These are phyloP conservation scores for Rhododendron mucronatum DNA, from an alignment of 148 eudicot genomes.

Conservation along the genomic window DNA sequence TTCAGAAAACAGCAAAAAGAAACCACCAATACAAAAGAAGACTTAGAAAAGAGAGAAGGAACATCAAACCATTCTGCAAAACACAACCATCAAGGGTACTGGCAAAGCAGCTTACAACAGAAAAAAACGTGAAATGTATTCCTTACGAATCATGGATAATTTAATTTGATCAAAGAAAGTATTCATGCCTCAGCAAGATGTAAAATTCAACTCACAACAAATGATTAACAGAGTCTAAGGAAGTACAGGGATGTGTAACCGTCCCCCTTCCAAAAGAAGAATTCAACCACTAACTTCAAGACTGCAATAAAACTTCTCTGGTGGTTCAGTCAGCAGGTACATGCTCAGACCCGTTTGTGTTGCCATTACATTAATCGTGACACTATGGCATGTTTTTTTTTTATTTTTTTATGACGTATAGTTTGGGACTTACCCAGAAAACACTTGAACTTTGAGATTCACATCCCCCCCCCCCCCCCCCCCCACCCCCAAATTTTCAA, in stretches of 20 bases:
- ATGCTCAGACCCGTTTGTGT: neutral
- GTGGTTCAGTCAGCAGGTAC: neutral
- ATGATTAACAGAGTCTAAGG: neutral
- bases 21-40: neutral
- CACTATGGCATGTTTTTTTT: too few relatives aligned
- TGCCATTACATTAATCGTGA: neutral
- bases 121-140: neutral
- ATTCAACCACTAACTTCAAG: neutral
- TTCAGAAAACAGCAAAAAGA: neutral
- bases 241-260: neutral
- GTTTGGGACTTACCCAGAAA: neutral
- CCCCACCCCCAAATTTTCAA: neutral
- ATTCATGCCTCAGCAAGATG: neutral
- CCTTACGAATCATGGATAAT: neutral
- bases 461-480: neutral
- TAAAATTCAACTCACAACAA: neutral
- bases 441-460: neutral
- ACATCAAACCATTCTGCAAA: neutral
- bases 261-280: neutral
- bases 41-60: neutral
- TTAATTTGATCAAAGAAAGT: neutral
- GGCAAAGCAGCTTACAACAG: neutral
- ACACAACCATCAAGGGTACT: neutral
- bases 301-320: neutral
- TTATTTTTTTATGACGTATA: too few relatives aligned